These are phyloP conservation scores for Casuarina equisetifolia DNA, from an alignment of 306 rosid genomes.

Conservation along the genomic window DNA sequence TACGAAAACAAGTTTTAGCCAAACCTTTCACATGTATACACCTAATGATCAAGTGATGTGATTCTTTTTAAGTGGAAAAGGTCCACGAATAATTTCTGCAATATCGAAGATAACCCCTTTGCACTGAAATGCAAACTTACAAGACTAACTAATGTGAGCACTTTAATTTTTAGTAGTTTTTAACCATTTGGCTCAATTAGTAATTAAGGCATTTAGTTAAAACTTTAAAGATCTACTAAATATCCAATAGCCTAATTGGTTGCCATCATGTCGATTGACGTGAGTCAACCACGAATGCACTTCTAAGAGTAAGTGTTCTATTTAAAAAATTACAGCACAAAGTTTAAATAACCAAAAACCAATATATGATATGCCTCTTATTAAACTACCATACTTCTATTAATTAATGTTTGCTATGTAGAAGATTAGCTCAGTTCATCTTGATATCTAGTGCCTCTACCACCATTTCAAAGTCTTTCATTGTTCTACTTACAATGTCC, in stretches of 20 bases:
- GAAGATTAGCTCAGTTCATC: not conserved
- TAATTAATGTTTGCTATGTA: not conserved
- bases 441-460: not conserved
- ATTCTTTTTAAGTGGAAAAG: not conserved
- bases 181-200: not conserved
- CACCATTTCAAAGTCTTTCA: not conserved
- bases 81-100: not conserved
- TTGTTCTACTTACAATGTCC: not conserved
- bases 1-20: not conserved
- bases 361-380: not conserved
- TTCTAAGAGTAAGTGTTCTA: not conserved
- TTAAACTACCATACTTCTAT: not conserved
- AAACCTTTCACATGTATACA: too few species aligned
- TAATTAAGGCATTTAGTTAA: not conserved
- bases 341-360: not conserved
- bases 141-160: not conserved
- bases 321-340: not conserved
- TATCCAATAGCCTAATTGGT: not conserved
- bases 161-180: not conserved
- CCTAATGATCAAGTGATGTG: not conserved
- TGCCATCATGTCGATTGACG: not conserved
- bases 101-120: not conserved
- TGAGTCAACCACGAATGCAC: not conserved
- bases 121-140: not conserved
- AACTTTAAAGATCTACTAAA: not conserved